Evolutionary conservation across 331 rosid species (phyloP).

Genomic region (Saraca asoca): DNA sequence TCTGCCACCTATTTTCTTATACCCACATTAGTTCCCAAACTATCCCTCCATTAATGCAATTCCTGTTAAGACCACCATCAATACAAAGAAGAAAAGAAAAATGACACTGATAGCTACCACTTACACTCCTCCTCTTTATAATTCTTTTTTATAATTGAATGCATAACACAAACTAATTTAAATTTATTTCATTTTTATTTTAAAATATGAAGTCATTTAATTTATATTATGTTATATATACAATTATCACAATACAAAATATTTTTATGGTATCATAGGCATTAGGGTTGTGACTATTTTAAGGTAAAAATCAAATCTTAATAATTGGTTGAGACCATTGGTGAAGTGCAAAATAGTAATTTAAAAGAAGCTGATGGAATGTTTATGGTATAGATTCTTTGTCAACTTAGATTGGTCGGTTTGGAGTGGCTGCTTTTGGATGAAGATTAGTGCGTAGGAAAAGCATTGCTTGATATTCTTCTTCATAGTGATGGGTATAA

Average conservation of each 20-base stretch:
- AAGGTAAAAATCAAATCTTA: neutral
- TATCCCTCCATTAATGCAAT: constrained; percentile 13
- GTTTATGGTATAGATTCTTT: constrained; percentile 40
- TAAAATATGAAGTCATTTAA: no score
- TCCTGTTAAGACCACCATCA: no score
- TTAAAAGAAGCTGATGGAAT: constrained; percentile 19
- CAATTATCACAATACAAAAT: no score
- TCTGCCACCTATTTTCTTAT: constrained; percentile 27
- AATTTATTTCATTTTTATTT: no score
- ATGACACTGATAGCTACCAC: no score
- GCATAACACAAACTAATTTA: no score
- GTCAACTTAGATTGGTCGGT: constrained; percentile 42
- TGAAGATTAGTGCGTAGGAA: constrained; percentile 42
- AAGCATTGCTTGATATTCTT: constrained; percentile 46
- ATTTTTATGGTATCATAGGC: no score
- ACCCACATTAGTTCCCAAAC: constrained; percentile 30
- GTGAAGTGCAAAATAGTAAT: constrained; percentile 35
- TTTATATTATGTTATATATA: no score
- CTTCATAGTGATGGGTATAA: constrained; percentile 40
- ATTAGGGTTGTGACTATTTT: no score
- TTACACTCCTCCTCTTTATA: no score
- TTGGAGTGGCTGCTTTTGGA: constrained; percentile 18
- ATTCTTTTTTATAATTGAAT: no score
- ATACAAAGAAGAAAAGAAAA: neutral
- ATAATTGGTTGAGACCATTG: neutral